A percentile compares a stretch with the other conserved stretches of the same genome.
Conservation (phyloP, 1,284 basidiomycete species). For the Papiliotrema terrestris region DNA sequence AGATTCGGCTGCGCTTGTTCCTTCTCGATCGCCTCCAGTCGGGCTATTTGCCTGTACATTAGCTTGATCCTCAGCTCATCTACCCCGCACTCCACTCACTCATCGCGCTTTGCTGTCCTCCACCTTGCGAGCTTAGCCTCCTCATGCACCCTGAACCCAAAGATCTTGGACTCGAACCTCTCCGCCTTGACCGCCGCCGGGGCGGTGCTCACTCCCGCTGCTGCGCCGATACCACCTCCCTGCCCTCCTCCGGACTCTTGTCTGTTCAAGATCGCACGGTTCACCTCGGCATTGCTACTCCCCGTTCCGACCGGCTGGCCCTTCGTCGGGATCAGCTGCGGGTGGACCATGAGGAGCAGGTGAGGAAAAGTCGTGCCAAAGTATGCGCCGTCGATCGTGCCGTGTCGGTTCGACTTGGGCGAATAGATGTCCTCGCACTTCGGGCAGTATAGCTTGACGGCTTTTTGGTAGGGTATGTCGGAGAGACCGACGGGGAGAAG, state of each 20-base stretch:
- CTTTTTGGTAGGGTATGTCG: conserved; percentile 91
- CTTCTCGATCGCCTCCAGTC: conserved; percentile 48
- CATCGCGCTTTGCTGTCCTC: conserved; percentile 84
- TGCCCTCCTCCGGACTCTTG: conserved; percentile 11
- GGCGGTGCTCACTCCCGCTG: conserved; percentile 64
- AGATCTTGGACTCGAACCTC: conserved; percentile 82
- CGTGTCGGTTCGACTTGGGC: conserved; percentile 89
- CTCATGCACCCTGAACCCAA: conserved; percentile 91
- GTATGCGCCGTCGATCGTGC: conserved; percentile 92
- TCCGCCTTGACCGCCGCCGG: conserved; percentile 79
- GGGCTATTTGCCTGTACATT: conserved; percentile 43
- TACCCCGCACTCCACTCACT: conserved; percentile 52
- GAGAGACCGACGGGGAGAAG: conserved; percentile 92
- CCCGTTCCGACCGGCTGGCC: conserved; percentile 51
- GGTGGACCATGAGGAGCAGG: conserved; percentile 91
- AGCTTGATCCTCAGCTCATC: conserved; percentile 4
- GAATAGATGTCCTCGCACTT: conserved; percentile 96
- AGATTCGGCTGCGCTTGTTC: conserved; percentile 28
- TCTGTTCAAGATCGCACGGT: conserved; percentile 7
- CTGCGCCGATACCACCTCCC: conserved; percentile 3
- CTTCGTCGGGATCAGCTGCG: conserved; percentile 81
- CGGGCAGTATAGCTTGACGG: conserved; percentile 93
- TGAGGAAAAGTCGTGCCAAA: conserved; percentile 96
- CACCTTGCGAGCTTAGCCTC: conserved; percentile 86
- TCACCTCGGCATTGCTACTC: conserved; percentile 34